Base-by-base conservation (phyloP, 2,329 filamentous ascomycete genomes). In the Ophiocordyceps camponoti-leonardi region DNA sequence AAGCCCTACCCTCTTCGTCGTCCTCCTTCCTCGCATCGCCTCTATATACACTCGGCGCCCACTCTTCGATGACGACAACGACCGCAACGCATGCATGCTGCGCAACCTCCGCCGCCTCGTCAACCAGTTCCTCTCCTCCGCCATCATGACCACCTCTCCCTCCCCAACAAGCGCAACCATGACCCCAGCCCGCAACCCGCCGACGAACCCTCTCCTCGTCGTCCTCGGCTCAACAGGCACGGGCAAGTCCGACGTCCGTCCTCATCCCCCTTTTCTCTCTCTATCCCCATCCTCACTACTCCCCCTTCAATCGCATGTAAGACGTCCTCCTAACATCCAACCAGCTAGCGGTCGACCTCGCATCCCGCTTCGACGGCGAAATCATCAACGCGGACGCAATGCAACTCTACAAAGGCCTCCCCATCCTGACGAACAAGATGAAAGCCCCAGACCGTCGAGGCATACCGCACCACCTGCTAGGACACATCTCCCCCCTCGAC, bases 341-440 rank as follows among this genome's bases (percentile, higher is more conserved):
- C 16, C 23, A 94, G 87, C 75, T 95, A 52, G 92, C 92, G 10
- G 82, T 98, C 39, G 86, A 94, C 50, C 67, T 98, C 44, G 92
- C 93, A 1, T 72, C 72, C 40, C 77, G 73, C 20, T 88, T 87
- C 63, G 81, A 92, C 61, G 92, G 93, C 57, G 92, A 98, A 62
- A 76, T 98, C 45, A 87, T 98, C 65, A 98, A 98, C 59, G 86
- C 86, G 42, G 92, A 98, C 69, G 92, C 92, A 37, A 94, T 98
- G 87, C 92, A 98, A 61, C 79, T 98, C 65, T 98, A 98, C 61
- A 74, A 76, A 45, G 92, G 92, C 3, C 68, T 98, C 41, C 87
- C 92, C 6, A 81, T 96, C 51, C 90, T 96, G 53, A 98, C 92
- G 23, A 98, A 98, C 62, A 94, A 96, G 60, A 83, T 96, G 48